phyloP scores from a whole-genome alignment of 2,329 filamentous ascomycete species.

The Bipolaris victoriae region DNA sequence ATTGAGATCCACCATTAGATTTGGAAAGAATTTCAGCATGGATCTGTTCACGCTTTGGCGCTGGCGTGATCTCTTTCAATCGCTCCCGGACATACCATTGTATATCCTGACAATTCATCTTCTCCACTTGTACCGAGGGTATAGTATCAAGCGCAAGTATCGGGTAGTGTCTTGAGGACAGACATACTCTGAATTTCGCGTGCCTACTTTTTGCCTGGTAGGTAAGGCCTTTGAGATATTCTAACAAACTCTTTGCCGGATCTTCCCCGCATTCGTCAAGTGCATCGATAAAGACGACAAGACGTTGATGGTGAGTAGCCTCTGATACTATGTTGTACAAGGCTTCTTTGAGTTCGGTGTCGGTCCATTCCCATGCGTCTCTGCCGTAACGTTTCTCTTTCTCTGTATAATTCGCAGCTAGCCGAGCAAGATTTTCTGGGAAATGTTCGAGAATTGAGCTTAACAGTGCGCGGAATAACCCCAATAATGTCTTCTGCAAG shows the following conservation, averaged over 20 bases:
- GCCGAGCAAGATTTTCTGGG: not conserved
- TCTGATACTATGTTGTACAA: slow-evolving; percentile 11
- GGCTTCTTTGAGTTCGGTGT: slow-evolving; percentile 20
- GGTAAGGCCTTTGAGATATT: slow-evolving; percentile 12
- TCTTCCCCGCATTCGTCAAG: slow-evolving; percentile 21
- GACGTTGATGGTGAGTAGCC: not conserved
- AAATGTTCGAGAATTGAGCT: slow-evolving; percentile 2
- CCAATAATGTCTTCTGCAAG: slow-evolving; percentile 21
- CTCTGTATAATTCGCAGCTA: slow-evolving; percentile 14
- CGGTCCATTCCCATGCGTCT: slow-evolving; percentile 17
- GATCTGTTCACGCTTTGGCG: slow-evolving; percentile 12
- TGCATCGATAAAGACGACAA: slow-evolving; percentile 21
- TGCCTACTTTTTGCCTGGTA: slow-evolving; percentile 13
- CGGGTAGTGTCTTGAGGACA: slow-evolving; percentile 59
- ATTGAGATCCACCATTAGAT: slow-evolving; percentile 16
- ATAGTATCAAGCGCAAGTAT: slow-evolving; percentile 42
- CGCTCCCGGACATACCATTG: slow-evolving; percentile 6
- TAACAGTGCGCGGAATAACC: slow-evolving; percentile 27
- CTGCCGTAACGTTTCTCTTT: slow-evolving; percentile 17
- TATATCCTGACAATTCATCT: slow-evolving; percentile 47
- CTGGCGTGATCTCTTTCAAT: slow-evolving; percentile 8
- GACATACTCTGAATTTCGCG: slow-evolving; percentile 45
- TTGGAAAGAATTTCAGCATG: slow-evolving; percentile 9
- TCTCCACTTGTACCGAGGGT: slow-evolving; percentile 38
- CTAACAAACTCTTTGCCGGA: slow-evolving; percentile 17